phyloP scores from a whole-genome alignment of 306 rosid genomes.

The Pterocarpus santalinus region DNA sequence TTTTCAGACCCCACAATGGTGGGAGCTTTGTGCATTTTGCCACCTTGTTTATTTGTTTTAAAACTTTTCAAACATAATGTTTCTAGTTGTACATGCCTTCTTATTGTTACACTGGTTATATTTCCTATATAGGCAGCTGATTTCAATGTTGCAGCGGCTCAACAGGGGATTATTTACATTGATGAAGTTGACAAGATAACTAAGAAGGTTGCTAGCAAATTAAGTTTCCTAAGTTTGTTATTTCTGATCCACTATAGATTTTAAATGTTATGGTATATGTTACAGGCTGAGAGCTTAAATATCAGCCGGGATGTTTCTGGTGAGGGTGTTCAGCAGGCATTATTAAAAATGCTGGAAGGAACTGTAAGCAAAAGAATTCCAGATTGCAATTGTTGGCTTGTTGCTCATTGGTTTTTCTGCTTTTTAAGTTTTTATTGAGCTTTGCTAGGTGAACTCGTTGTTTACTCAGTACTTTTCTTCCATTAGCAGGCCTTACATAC shows the following conservation, averaged over 20 bases:
- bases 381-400: not conserved
- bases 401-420: conserved; percentile 36
- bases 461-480: not conserved
- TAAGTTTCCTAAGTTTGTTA: conserved; percentile 12
- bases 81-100: conserved; percentile 38
- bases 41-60: conserved; percentile 5
- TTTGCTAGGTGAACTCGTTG: conserved; percentile 1
- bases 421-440: not conserved
- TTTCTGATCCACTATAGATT: conserved; percentile 37
- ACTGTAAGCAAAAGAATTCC: conserved; percentile 71
- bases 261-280: conserved; percentile 40
- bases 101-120: conserved; percentile 42
- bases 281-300: conserved; percentile 93
- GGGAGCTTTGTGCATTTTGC: not conserved
- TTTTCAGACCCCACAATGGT: not conserved
- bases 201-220: conserved; percentile 76
- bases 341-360: conserved; percentile 98
- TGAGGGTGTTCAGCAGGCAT: conserved; percentile 98
- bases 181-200: conserved; percentile 99
- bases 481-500: conserved; percentile 5
- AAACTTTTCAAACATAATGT: not conserved
- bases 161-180: conserved; percentile 95
- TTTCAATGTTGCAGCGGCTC: conserved; percentile 97
- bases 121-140: conserved; percentile 82
- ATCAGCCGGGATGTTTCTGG: conserved; percentile 98